These are phyloP conservation scores for Cordyceps cicadae DNA, from an alignment of 2,329 filamentous ascomycete species.

Conservation along the genomic window DNA sequence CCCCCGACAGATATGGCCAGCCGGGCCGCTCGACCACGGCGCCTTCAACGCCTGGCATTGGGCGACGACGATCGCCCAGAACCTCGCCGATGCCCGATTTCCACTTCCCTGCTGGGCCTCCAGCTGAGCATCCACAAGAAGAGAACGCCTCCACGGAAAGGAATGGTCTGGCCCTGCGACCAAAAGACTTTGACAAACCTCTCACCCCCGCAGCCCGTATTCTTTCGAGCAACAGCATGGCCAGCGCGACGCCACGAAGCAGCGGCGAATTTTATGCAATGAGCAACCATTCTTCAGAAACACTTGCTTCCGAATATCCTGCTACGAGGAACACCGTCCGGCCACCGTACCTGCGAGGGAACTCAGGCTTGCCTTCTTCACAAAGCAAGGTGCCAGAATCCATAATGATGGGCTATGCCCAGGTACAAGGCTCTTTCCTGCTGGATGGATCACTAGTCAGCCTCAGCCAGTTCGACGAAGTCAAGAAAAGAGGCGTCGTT, in stretches of 20 bases:
- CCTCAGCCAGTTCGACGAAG: conserved; percentile 83
- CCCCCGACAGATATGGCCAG: conserved; percentile 39
- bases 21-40: conserved; percentile 34
- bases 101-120: conserved; percentile 44
- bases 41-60: conserved; percentile 36
- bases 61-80: conserved; percentile 31
- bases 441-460: conserved; percentile 88
- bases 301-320: conserved; percentile 80
- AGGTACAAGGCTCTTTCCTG: conserved; percentile 85
- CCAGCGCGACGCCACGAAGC: conserved; percentile 70
- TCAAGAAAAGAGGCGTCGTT: conserved; percentile 88
- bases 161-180: conserved; percentile 30
- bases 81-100: conserved; percentile 45
- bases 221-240: conserved; percentile 67
- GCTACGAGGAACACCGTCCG: conserved; percentile 31
- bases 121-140: conserved; percentile 28
- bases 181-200: conserved; percentile 42
- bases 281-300: conserved; percentile 93
- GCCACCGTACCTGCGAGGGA: conserved; percentile 38
- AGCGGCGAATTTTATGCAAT: conserved; percentile 92
- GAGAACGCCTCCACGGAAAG: neutral
- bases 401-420: conserved; percentile 96
- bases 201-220: conserved; percentile 55
- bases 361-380: conserved; percentile 35
- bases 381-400: conserved; percentile 57